Evolutionary conservation across 192 early-diverging fungal species (phyloP), one percentile per base, ranked within the genome.

Genomic region (Chytriomyces hyalinus): DNA sequence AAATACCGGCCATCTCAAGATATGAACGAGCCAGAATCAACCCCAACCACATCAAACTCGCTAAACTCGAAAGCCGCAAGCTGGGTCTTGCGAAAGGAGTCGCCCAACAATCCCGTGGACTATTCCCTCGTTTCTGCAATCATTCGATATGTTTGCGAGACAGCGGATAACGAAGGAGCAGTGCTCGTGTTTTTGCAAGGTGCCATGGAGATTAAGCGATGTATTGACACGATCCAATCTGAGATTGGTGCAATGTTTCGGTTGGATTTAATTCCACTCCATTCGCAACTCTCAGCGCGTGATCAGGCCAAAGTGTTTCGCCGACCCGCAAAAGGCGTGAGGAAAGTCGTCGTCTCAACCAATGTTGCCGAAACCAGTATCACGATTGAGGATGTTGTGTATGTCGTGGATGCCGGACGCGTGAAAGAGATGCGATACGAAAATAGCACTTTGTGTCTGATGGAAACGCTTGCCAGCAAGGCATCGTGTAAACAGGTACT

Each of bases 281-380:
- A 93, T 77, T 84, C 92, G 0, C 85, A 86, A 4, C 78, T 92
- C 28, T 73, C 87, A 0, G 57, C 87, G 0, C 11, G 50, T 8
- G 89, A 92, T 53, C 92, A 93, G 71, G 77, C 78, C 6, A 22
- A 79, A 6, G 93, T 95, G 13, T 95, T 95, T 78, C 82, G 83
- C 67, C 68, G 73, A 0, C 80, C 88, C 0, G 77, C 81, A 2
- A 67, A 70, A 7, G 87, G 88, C 5, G 65, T 83, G 6, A 76
- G 92, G 22, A 95, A 95, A 80, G 86, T 94, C 24, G 90, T 95
- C 7, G 83, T 94, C n/a, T 84, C 92, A 0, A 95, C 94, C 7
- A 95, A 94, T 72, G 90, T 95, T 61, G 94, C 93, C 6, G 92
- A 95, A 80, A 95, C 94, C 0, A 86, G 86, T 78, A 91, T 94